Conservation (phyloP, 2,329 filamentous ascomycete species). For the Microdochium trichocladiopsis region DNA sequence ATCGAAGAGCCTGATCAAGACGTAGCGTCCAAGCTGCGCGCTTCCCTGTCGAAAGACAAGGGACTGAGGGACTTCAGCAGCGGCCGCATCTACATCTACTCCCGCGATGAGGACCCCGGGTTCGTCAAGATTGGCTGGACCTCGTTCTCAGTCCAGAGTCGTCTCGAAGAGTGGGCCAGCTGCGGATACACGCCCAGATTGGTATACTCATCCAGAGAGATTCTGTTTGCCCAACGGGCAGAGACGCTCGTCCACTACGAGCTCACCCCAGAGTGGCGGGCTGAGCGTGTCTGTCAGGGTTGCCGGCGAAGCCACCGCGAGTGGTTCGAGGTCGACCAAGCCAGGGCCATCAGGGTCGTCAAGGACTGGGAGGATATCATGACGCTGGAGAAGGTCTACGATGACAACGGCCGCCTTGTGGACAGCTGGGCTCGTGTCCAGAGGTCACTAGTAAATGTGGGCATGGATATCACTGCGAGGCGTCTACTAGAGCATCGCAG, state of each 20-base stretch:
- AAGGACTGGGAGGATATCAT: not conserved
- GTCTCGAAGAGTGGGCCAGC: not conserved
- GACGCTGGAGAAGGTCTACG: not conserved
- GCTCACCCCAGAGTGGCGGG: not conserved
- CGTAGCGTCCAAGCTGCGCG: not conserved
- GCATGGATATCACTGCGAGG: no score
- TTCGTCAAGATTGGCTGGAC: not conserved
- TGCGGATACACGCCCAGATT: not conserved
- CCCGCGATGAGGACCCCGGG: not conserved
- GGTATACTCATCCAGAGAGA: not conserved
- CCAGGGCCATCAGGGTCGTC: not conserved
- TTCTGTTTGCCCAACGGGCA: not conserved
- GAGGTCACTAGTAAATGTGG: no score
- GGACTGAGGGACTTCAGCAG: not conserved
- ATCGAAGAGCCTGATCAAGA: not conserved
- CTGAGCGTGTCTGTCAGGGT: not conserved
- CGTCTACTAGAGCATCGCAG: no score
- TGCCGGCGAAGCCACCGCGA: not conserved
- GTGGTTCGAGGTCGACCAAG: not conserved
- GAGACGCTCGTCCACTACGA: not conserved
- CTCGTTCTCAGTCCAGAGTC: not conserved
- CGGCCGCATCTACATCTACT: not conserved
- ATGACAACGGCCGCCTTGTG: no score
- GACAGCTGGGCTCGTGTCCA: no score
- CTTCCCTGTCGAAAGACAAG: not conserved